Conservation (phyloP, 169 alveolate genomes). For the Plasmodium malariae region DNA sequence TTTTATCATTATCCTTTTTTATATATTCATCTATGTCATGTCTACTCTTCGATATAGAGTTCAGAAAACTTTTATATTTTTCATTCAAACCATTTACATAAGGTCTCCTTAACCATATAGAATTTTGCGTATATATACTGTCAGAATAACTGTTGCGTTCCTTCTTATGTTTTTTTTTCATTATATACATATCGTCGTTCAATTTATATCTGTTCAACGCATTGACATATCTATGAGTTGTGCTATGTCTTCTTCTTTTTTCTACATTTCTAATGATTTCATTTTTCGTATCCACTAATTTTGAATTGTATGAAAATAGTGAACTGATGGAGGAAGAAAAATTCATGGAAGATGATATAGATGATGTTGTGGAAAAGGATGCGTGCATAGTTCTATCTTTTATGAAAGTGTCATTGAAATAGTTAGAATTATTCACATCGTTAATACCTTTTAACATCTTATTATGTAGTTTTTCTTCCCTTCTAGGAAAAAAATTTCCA, state of each 20-base stretch:
- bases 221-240: background rate
- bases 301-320: slow-evolving; percentile 17
- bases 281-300: background rate
- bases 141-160: slow-evolving; percentile 29
- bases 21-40: background rate
- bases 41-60: background rate
- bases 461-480: background rate
- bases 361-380: background rate
- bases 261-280: background rate
- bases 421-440: background rate
- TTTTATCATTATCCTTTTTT: background rate
- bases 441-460: background rate
- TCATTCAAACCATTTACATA: background rate
- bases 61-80: background rate
- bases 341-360: background rate
- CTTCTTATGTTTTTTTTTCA: slow-evolving; percentile 1
- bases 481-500: background rate
- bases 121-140: slow-evolving; percentile 30
- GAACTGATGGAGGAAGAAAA: slow-evolving; percentile 2
- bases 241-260: slow-evolving; percentile 2
- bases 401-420: background rate
- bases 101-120: slow-evolving; percentile 1
- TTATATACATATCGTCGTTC: background rate
- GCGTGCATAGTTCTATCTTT: too few species aligned
- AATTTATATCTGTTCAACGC: background rate